Evolutionary conservation across 768 basidiomycete species (phyloP), one percentile per base, ranked within the genome.

Genomic region (Termitomyces sp.): DNA sequence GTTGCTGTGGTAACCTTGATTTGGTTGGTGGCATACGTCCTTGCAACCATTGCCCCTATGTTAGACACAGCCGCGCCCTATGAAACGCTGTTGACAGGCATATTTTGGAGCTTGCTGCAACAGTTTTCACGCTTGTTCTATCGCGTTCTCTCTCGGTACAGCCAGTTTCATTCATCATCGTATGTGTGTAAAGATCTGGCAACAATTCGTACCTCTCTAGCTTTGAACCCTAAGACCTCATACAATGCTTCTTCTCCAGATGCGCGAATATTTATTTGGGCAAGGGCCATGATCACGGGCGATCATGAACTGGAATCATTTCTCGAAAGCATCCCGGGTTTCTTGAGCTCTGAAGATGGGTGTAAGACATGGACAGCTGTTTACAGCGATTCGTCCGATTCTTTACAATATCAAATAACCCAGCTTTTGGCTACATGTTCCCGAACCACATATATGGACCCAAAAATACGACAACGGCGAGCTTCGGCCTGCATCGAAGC

Each of bases 311-410:
- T 60, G 2, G 49, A 60, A n/a, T 20, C 14, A 3, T 56, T 60
- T n/a, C 12, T 60, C 2, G 51, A 47, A 20, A 60, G 54, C 45
- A 53, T 60, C 2, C 59, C 59, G 8, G 59, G 59, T 5, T 56
- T 60, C 36, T 30, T 60, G 36, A 30, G 30, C 14, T 60, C 59
- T 2, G 4, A 0, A 6, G 49, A 46, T 30, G 58, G 58, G 6
- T 42, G 28, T 26, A 18, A 6, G 6, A 47, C 36, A 7, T 60
- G 59, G 59, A 13, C 43, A n/a, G 43, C 50, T 3, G 55, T 55
- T 44, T 36, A 35, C 45, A 20, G 43, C 20, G 14, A 54, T 16
- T 7, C 45, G 1, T 53, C 50, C 0, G 8, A 13, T n/a, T 6
- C 36, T 44, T 22, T 53, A 43, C 26, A 58, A 35, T 22, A 8